These are phyloP conservation scores for Silene latifolia DNA, from an alignment of 148 eudicot species.

Conservation along the genomic window DNA sequence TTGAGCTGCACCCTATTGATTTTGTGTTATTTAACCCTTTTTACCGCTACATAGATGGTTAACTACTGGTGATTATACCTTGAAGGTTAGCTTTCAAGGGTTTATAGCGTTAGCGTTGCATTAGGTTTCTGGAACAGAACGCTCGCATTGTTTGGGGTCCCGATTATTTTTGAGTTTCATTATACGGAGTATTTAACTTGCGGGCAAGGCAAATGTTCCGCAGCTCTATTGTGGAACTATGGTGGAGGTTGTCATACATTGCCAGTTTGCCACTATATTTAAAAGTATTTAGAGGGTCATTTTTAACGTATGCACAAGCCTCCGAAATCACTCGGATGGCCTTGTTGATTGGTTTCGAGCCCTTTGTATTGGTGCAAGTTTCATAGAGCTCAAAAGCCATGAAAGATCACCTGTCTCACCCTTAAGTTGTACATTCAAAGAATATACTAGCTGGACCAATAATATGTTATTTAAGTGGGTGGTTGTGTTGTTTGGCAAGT, in stretches of 20 bases:
- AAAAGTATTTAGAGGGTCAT: not conserved
- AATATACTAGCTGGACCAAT: conserved; percentile 10
- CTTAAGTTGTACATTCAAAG: conserved; percentile 6
- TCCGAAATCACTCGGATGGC: too few species aligned
- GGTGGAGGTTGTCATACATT: not conserved
- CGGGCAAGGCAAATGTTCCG: too few species aligned
- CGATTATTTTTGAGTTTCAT: too few species aligned
- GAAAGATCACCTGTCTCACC: conserved; percentile 3
- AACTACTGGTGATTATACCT: not conserved
- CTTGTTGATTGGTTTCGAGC: not conserved
- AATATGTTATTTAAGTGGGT: conserved; percentile 16
- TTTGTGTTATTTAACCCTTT: not conserved
- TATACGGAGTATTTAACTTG: too few species aligned
- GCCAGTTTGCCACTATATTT: too few species aligned
- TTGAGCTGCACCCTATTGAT: not conserved
- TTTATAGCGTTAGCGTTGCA: not conserved
- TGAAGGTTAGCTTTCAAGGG: not conserved
- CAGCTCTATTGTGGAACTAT: not conserved
- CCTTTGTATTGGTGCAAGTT: not conserved
- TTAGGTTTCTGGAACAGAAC: not conserved
- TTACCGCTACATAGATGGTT: not conserved
- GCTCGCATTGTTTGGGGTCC: not conserved
- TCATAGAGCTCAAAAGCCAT: not conserved
- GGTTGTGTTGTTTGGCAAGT: not conserved
- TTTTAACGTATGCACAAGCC: not conserved